These are phyloP conservation scores for Chrysopogon serrulatus DNA, from an alignment of 176 grass and related monocot species.

Conservation along the genomic window DNA sequence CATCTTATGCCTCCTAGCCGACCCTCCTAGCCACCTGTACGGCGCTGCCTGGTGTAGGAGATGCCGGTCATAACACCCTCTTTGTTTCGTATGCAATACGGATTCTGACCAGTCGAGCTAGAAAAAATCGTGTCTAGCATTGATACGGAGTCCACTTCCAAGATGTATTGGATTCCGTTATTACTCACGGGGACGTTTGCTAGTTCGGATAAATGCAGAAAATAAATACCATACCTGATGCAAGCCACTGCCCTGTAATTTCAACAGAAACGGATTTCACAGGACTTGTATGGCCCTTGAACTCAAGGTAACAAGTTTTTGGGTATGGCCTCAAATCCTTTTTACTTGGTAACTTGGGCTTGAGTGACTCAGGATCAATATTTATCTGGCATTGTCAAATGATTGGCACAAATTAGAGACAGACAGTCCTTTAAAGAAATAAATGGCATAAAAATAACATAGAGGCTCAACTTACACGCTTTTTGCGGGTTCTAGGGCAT, in stretches of 20 bases:
- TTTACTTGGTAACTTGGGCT: constrained; percentile 89
- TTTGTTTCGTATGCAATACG: no score
- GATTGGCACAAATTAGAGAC: constrained; percentile 1
- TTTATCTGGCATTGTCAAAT: constrained; percentile 67
- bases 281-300: constrained; percentile 71
- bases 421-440: not conserved
- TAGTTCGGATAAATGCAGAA: not conserved
- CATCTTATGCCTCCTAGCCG: no score
- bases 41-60: no score
- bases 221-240: constrained; percentile 65
- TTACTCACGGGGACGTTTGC: no score
- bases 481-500: constrained; percentile 90
- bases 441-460: not conserved
- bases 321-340: constrained; percentile 98
- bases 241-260: constrained; percentile 79
- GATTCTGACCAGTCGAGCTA: no score
- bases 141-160: no score
- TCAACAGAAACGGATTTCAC: constrained; percentile 87
- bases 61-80: no score
- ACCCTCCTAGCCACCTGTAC: no score
- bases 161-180: no score
- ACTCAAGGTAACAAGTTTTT: constrained; percentile 88
- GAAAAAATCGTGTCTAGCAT: no score
- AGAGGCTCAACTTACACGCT: constrained; percentile 53
- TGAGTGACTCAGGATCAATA: constrained; percentile 92